Evolutionary conservation across 1,284 basidiomycete species (phyloP).

Genomic region (Ustanciosporium gigantosporum): DNA sequence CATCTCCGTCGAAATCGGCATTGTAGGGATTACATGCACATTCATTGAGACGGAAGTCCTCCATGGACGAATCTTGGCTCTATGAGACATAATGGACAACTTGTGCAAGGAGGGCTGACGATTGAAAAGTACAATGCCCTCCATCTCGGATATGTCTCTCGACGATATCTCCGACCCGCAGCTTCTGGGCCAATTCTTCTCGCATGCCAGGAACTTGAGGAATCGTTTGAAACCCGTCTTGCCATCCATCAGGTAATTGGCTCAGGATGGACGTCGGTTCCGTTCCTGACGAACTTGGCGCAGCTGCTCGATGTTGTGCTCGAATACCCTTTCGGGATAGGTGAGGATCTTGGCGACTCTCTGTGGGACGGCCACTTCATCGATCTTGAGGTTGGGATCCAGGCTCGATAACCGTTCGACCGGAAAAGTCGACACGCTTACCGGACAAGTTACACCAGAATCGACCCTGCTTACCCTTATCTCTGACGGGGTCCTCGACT

Average conservation of each 20-base stretch:
- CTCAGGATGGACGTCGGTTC: conserved; percentile 88
- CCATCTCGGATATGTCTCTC: conserved; percentile 94
- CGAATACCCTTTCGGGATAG: conserved; percentile 92
- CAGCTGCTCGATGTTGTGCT: conserved; percentile 83
- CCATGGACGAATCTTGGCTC: conserved; percentile 95
- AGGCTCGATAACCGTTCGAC: conserved; percentile 97
- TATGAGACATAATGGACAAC: conserved; percentile 88
- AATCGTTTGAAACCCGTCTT: conserved; percentile 74
- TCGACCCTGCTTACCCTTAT: conserved; percentile 96
- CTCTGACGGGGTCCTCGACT: conserved; percentile 87
- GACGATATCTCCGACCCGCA: conserved; percentile 83
- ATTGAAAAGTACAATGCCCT: conserved; percentile 96
- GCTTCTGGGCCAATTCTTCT: conserved; percentile 68
- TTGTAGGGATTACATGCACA: conserved; percentile 99
- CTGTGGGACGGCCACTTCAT: conserved; percentile 83
- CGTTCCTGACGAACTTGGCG: conserved; percentile 82
- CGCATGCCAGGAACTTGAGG: conserved; percentile 56
- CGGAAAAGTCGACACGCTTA: conserved; percentile 98
- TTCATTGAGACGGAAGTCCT: conserved; percentile 92
- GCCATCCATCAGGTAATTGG: conserved; percentile 79
- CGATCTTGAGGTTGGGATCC: conserved; percentile 95
- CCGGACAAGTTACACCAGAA: conserved; percentile 98
- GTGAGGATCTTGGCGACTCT: conserved; percentile 94
- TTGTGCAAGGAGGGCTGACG: conserved; percentile 94
- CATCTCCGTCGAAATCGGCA: conserved; percentile 99